Evolutionary conservation across 257 asterid species (phyloP), one percentile per base, ranked within the genome.

Genomic region (Solanum clarkiae): DNA sequence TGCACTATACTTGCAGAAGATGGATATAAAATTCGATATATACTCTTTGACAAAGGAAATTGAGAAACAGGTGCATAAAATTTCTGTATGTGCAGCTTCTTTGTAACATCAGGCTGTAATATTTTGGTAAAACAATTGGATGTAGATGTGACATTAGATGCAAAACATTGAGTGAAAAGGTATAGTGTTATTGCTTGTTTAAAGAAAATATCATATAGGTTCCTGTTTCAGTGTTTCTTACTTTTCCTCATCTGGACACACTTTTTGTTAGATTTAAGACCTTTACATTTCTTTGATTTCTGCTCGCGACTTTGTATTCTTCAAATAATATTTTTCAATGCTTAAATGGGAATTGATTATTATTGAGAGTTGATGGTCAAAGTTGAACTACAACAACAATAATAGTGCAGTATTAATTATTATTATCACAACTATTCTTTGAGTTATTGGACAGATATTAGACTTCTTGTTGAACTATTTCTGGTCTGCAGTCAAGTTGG

Each of bases 1-100:
- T 68, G 98, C 98, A 82, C 84, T 95, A 26, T 97, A 88, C 89
- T 92, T 97, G 95, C 99, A 97, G 88, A 97, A 94, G 93, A 97
- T 96, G 69, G 98, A 97, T 89, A 91, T 97, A 89, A 95, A 89
- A 77, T 97, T 97, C 16, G 99, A 97, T 91, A 92, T 97, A 32
- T 95, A 68, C 89, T 95, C 99, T 83, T 92, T 95, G 75, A 97
- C 98, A 68, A 95, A 92, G 92, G 99, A 97, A 89, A 95, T 97
- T 94, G 99, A 97, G 93, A 97, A 88, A 90, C 99, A 97, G 98
- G 98, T 97, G 44, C 22, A 32, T 75, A 51, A 75, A 49, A 49
- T 49, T 75, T 51, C 62, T 51, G 62, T 49, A 75, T 75, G 15
- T 9, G 5, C 12, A 11, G 10, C 49, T 68, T 68, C 7, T 36